Conservation (phyloP, 2,329 filamentous ascomycete species). For the Colletotrichum lini region DNA sequence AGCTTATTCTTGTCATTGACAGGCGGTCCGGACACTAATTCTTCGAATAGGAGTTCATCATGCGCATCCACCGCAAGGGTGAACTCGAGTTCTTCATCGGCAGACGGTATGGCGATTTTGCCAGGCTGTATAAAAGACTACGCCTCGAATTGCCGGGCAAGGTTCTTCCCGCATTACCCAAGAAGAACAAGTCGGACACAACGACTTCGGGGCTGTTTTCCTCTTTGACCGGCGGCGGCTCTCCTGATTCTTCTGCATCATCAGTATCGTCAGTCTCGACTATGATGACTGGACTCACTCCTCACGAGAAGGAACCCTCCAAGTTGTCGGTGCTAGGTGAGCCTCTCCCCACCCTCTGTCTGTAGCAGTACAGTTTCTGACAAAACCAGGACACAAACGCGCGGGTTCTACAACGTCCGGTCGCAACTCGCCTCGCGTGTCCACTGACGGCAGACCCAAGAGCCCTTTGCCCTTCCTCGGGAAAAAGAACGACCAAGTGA, state of each 20-base stretch:
- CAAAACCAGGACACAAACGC: constrained; percentile 47
- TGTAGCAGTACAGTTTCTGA: background rate
- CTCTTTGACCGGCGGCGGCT: constrained; percentile 67
- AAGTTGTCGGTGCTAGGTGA: constrained; percentile 61
- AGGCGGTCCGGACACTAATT: background rate
- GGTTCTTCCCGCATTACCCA: constrained; percentile 86
- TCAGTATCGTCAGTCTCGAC: constrained; percentile 88
- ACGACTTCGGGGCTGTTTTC: constrained; percentile 72
- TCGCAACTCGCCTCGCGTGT: constrained; percentile 58
- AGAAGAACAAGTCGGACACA: constrained; percentile 89
- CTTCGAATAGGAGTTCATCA: constrained; percentile 83
- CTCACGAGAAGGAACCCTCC: constrained; percentile 50
- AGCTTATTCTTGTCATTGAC: constrained; percentile 52
- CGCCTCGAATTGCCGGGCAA: constrained; percentile 92
- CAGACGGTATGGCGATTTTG: constrained; percentile 91
- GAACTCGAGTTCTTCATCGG: constrained; percentile 85
- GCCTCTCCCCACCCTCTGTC: constrained; percentile 28
- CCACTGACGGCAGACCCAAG: constrained; percentile 58
- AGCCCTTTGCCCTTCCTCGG: constrained; percentile 50
- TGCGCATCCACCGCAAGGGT: constrained; percentile 85
- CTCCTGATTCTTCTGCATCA: constrained; percentile 81
- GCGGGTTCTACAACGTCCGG: constrained; percentile 55
- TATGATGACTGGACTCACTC: constrained; percentile 61
- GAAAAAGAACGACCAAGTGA: constrained; percentile 49
- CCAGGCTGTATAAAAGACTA: constrained; percentile 82